Evolutionary conservation across 371 early-diverging fungal species (phyloP).

Genomic region (Sporodiniella umbellata): DNA sequence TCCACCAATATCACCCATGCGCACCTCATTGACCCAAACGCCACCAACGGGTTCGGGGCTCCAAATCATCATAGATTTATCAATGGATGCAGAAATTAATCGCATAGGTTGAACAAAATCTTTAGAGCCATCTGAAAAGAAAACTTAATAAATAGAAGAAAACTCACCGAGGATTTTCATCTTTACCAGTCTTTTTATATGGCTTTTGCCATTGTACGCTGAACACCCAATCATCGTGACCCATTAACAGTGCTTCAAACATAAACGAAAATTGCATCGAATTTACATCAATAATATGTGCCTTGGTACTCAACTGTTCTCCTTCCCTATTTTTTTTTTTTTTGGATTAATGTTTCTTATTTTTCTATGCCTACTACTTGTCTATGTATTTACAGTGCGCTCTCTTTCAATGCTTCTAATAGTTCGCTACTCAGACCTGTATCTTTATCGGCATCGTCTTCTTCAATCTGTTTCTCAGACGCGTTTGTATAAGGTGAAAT

Average conservation of each 20-base stretch:
- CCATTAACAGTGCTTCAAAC: conserved; percentile 87
- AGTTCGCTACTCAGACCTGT: conserved; percentile 39
- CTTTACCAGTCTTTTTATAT: conserved; percentile 15
- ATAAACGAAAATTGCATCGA: conserved; percentile 61
- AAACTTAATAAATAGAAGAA: neutral
- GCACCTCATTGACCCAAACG: conserved; percentile 82
- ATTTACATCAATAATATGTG: conserved; percentile 64
- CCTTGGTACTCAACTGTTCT: conserved; percentile 77
- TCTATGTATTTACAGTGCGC: conserved; percentile 42
- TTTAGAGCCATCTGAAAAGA: conserved; percentile 4
- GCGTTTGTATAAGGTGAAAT: conserved; percentile 44
- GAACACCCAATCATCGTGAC: conserved; percentile 96
- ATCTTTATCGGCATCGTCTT: conserved; percentile 2
- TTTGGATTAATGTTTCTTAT: too few relatives aligned
- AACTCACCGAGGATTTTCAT: neutral
- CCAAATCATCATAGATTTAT: conserved; percentile 94
- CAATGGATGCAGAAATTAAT: conserved; percentile 87
- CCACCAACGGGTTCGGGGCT: conserved; percentile 75
- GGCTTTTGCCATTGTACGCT: conserved; percentile 77
- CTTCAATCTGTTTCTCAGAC: neutral
- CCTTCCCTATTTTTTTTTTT: conserved; percentile 30
- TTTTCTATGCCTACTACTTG: too few relatives aligned
- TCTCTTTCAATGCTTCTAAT: conserved; percentile 52
- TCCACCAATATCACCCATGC: conserved; percentile 93
- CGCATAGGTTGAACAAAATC: conserved; percentile 63